Base-by-base conservation (phyloP, 2,329 filamentous ascomycete species). In the Fusarium robinianum region DNA sequence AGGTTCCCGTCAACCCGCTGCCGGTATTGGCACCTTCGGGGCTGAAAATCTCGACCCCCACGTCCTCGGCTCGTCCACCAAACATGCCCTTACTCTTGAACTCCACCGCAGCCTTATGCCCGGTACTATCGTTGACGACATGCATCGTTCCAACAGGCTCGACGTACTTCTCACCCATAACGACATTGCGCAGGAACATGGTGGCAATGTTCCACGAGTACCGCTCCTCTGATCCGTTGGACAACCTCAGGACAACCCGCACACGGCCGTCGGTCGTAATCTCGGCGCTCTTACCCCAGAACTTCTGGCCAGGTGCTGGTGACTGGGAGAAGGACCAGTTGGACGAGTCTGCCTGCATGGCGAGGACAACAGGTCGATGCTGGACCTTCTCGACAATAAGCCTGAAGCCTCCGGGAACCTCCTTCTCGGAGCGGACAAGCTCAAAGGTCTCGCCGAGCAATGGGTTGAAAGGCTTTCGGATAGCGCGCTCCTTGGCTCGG, bases 21-120 rank as follows among this genome's bases (percentile, higher is more conserved):
- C 87, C 79, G 0, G 87, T 79, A 14, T 82, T 76, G 16, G 73
- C 69, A 26, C 89, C 90, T 41, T 85, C 77, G 1, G 78, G 69
- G 45, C 85, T 84, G 55, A 85, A 85, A 1, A 84, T 79, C 58
- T 91, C 85, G 6, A 92, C 85, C 23, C 80, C 77, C 8, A 97
- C 88, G 50, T 99, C 94, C 68, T 99, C 94, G 50, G 87, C 87
- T 43, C 94, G 84, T 10, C 94, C 94, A 21, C 92, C 91, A 71
- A 97, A 99, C 89, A 99, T 96, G 55, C 94, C 92, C 64, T 94
- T 95, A 41, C 86, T 83, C 65, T 94, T 95, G 73, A 99, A 99
- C 44, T 92, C 90, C 32, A 90, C 83, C n/a, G 85, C 77, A 1
- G 90, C 88, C 64, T 89, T 91, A 55, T 87, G 83, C 6, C 91